Conservation (phyloP, 1,139 yeast species). For the Petasospora fabianii region DNA sequence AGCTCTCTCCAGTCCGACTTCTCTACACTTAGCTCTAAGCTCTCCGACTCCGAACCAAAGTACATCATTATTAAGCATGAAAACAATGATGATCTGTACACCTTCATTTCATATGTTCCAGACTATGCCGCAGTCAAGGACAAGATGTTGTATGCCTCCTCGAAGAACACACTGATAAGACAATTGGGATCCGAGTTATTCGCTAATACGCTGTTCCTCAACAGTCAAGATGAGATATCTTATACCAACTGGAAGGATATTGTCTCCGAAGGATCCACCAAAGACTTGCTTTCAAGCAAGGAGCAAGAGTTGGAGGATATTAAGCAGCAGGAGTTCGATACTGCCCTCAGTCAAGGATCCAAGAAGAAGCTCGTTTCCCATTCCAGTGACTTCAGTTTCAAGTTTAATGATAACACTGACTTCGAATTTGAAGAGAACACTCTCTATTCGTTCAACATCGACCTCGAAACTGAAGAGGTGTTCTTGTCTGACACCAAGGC, state of each 20-base stretch:
- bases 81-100: constrained; percentile 30
- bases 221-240: constrained; percentile 58
- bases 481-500: constrained; percentile 25
- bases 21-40: constrained; percentile 32
- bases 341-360: constrained; percentile 21
- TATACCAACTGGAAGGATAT: constrained; percentile 41
- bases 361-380: constrained; percentile 24
- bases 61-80: constrained; percentile 53
- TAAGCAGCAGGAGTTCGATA: constrained; percentile 35
- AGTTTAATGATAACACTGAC: constrained; percentile 22
- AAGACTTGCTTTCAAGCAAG: constrained; percentile 16
- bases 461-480: constrained; percentile 35
- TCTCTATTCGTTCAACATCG: constrained; percentile 35
- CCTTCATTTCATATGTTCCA: constrained; percentile 82
- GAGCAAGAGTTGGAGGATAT: constrained; percentile 29
- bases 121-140: constrained; percentile 77
- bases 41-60: constrained; percentile 51
- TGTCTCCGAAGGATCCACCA: constrained; percentile 10
- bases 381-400: constrained; percentile 24
- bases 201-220: constrained; percentile 51
- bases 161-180: constrained; percentile 70
- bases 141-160: constrained; percentile 93
- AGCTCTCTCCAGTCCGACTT: constrained; percentile 37
- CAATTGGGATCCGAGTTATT: constrained; percentile 70
- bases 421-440: constrained; percentile 21